Conservation (phyloP, 345 rosid species). For the Garcia nutans region DNA sequence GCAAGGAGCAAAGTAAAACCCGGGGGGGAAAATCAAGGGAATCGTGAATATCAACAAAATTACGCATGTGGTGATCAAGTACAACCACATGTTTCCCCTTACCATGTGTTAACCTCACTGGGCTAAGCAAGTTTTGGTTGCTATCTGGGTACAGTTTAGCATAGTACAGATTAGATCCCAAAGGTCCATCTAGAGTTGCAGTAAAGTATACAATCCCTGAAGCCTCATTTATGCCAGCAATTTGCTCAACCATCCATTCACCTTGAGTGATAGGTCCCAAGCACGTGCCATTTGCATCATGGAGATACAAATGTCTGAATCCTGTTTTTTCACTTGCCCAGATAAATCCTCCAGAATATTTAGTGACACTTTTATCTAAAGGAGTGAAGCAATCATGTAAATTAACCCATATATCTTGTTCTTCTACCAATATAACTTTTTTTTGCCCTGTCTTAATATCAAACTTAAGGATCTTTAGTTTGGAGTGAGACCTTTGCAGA, state of each 20-base stretch:
- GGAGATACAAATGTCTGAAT: conserved; percentile 82
- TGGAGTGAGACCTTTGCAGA: conserved; percentile 69
- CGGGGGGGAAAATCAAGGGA: conserved; percentile 74
- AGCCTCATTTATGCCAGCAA: conserved; percentile 76
- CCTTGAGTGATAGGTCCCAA: conserved; percentile 80
- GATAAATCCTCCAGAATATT: conserved; percentile 72
- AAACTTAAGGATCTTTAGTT: conserved; percentile 60
- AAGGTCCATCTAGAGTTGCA: conserved; percentile 77
- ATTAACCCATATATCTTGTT: conserved; percentile 71
- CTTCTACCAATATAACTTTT: conserved; percentile 61
- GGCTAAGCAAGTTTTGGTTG: conserved; percentile 36
- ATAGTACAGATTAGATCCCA: conserved; percentile 70
- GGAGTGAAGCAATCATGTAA: conserved; percentile 90
- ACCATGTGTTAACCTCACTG: conserved; percentile 69
- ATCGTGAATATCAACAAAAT: conserved; percentile 84
- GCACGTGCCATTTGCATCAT: conserved; percentile 68
- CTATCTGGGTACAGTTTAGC: conserved; percentile 46
- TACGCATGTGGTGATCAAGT: conserved; percentile 79
- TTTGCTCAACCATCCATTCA: conserved; percentile 93
- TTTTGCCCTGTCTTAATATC: conserved; percentile 71
- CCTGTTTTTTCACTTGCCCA: conserved; percentile 97
- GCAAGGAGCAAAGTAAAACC: conserved; percentile 62
- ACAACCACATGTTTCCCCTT: conserved; percentile 83
- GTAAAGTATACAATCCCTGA: conserved; percentile 69
- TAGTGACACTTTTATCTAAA: conserved; percentile 54